These are phyloP conservation scores for Coemansia sp. DNA, from an alignment of 192 early-diverging fungal species.

Conservation along the genomic window DNA sequence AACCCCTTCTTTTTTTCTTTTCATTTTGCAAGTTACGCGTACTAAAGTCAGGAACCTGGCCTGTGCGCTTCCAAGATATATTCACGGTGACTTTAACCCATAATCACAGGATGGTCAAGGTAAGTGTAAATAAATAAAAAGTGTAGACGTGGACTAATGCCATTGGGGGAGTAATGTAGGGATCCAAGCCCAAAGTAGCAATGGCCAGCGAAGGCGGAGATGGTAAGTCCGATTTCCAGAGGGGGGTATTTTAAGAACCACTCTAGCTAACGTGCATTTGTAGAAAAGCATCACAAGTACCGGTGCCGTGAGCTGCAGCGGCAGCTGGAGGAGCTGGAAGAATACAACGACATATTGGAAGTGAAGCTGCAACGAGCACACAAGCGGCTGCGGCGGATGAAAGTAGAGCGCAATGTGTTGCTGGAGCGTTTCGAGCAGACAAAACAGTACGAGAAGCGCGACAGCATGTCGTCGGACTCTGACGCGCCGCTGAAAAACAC, in stretches of 20 bases:
- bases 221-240: constrained; percentile 16
- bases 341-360: constrained; percentile 49
- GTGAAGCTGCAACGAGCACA: constrained; percentile 44
- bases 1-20: neutral
- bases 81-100: too few relatives aligned
- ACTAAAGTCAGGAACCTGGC: too few relatives aligned
- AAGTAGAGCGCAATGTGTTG: constrained; percentile 45
- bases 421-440: constrained; percentile 47
- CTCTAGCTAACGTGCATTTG: neutral
- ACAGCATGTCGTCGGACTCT: constrained; percentile 36
- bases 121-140: too few relatives aligned
- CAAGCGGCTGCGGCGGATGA: constrained; percentile 51
- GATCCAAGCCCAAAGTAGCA: constrained; percentile 14
- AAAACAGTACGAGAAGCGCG: constrained; percentile 22
- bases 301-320: constrained; percentile 50
- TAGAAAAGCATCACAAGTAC: constrained; percentile 56
- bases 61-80: too few relatives aligned
- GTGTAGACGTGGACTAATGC: too few relatives aligned
- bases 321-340: constrained; percentile 53
- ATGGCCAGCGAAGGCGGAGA: constrained; percentile 13
- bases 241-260: too few relatives aligned
- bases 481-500: constrained; percentile 45
- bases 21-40: too few relatives aligned
- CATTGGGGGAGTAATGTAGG: constrained; percentile 15
- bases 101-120: too few relatives aligned